phyloP scores from a whole-genome alignment of 345 rosid genomes.

The Turnera subulata region DNA sequence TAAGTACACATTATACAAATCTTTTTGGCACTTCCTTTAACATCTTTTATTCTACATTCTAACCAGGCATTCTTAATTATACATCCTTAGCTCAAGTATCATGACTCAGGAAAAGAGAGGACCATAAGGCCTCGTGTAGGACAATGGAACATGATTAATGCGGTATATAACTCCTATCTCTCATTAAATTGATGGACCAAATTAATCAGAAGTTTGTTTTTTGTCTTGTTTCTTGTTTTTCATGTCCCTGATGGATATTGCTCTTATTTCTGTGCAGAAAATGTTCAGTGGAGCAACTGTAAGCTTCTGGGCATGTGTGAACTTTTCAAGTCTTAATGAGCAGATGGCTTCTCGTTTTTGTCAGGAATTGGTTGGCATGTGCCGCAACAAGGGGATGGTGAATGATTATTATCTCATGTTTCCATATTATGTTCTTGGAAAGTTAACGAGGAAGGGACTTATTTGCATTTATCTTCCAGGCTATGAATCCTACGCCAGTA shows the following conservation, averaged over 20 bases:
- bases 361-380: not conserved
- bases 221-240: not conserved
- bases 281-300: not conserved
- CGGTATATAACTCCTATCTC: not conserved
- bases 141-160: conserved; percentile 3
- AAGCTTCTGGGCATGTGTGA: not conserved
- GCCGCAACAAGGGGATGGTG: conserved; percentile 1
- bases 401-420: not conserved
- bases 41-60: not conserved
- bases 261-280: not conserved
- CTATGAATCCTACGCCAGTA: not conserved
- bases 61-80: not conserved
- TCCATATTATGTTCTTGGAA: not conserved
- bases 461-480: no score
- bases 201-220: not conserved
- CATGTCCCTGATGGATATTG: not conserved
- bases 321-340: not conserved
- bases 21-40: not conserved
- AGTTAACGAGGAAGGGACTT: not conserved
- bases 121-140: not conserved
- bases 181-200: no score
- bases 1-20: not conserved
- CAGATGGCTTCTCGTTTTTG: not conserved
- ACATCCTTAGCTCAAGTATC: not conserved
- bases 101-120: not conserved